These are phyloP conservation scores for Paramecium primaurelia DNA, from an alignment of 73 alveolate species.

Conservation along the genomic window DNA sequence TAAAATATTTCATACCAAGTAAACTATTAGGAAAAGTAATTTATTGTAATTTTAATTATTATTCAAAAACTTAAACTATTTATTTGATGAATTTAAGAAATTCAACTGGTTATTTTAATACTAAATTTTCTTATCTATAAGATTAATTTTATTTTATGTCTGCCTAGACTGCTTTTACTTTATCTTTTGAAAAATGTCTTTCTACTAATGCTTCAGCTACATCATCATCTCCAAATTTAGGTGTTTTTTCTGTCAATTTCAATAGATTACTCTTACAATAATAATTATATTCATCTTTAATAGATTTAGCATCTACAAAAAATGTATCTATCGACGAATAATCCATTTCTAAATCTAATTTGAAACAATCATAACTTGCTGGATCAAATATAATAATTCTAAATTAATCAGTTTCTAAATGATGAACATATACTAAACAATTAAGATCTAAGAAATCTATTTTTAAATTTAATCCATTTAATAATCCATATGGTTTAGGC, in stretches of 20 bases:
- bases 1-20: constrained; percentile 12
- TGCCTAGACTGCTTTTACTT: neutral
- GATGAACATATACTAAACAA: neutral
- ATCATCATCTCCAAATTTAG: constrained; percentile 42
- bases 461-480: neutral
- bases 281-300: constrained; percentile 2
- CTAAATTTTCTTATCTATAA: neutral
- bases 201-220: constrained; percentile 22
- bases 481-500: constrained; percentile 43
- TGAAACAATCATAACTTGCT: neutral
- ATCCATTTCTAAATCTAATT: constrained; percentile 32
- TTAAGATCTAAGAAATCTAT: neutral
- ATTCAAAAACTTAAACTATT: neutral
- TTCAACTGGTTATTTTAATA: neutral
- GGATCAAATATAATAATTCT: constrained; percentile 35
- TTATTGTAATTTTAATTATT: neutral
- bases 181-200: neutral
- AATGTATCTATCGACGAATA: constrained; percentile 10
- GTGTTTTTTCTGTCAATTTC: constrained; percentile 4
- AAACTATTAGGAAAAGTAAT: neutral
- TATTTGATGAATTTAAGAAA: neutral
- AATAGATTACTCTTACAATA: neutral
- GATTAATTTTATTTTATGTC: neutral
- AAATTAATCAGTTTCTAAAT: constrained; percentile 22
- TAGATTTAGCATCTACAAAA: neutral